Conservation (phyloP, 495 filamentous ascomycete species). For the Aspergillus panamensis region DNA sequence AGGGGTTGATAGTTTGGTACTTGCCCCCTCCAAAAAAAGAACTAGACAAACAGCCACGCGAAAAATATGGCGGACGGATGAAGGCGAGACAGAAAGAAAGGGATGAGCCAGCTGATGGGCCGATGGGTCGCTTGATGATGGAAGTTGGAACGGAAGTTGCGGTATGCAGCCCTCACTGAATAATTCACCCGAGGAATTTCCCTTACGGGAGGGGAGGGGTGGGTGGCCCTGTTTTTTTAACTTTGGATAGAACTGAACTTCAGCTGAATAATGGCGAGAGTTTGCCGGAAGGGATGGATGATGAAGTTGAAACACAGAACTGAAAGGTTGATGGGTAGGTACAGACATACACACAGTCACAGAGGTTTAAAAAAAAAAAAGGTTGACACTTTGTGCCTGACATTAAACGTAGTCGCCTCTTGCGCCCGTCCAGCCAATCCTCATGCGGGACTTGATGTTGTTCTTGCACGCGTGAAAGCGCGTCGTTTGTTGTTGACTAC, state of each 20-base stretch:
- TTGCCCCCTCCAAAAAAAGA: slow-evolving; percentile 16
- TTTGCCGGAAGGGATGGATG: slow-evolving; percentile 1
- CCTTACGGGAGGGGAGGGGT: slow-evolving; percentile 20
- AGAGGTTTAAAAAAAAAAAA: slow-evolving; percentile 7
- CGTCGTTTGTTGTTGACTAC: slow-evolving; percentile 27
- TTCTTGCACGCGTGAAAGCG: slow-evolving; percentile 21
- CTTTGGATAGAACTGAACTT: slow-evolving; percentile 5
- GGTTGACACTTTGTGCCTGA: slow-evolving; percentile 18
- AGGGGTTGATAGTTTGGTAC: slow-evolving; percentile 18
- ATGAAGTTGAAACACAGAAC: slow-evolving; percentile 1
- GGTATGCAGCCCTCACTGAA: slow-evolving; percentile 28
- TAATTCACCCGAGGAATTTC: slow-evolving; percentile 25
- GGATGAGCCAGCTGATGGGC: slow-evolving; percentile 19
- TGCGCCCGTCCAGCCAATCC: slow-evolving; percentile 18
- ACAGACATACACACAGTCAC: neutral
- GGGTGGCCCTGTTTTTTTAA: slow-evolving; percentile 10
- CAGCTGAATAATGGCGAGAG: neutral
- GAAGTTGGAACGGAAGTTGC: slow-evolving; percentile 26
- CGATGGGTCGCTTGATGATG: slow-evolving; percentile 13
- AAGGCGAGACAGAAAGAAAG: slow-evolving; percentile 21
- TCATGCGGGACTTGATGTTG: slow-evolving; percentile 22
- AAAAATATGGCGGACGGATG: slow-evolving; percentile 14
- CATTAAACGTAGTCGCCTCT: slow-evolving; percentile 16
- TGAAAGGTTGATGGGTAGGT: neutral
- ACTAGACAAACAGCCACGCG: slow-evolving; percentile 24